Conservation (phyloP, 1,139 yeast species). For the Pichia sp. region DNA sequence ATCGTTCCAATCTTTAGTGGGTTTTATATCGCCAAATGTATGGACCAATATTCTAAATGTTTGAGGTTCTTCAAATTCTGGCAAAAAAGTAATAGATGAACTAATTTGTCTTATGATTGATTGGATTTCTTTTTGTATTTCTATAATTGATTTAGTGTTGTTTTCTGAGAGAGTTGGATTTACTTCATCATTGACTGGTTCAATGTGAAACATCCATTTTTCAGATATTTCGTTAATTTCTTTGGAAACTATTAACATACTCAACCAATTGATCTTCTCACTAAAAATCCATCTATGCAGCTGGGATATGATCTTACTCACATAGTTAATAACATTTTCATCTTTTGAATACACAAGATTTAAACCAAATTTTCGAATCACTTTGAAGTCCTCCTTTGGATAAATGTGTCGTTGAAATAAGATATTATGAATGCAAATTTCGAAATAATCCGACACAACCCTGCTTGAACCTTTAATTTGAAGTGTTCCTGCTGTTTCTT, state of each 20-base stretch:
- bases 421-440: slow-evolving; percentile 72
- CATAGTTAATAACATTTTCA: slow-evolving; percentile 69
- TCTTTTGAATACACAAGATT: slow-evolving; percentile 69
- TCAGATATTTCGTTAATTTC: slow-evolving; percentile 61
- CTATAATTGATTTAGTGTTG: slow-evolving; percentile 29
- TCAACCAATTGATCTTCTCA: slow-evolving; percentile 62
- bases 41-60: slow-evolving; percentile 85
- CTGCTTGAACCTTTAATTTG: slow-evolving; percentile 75
- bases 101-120: slow-evolving; percentile 85
- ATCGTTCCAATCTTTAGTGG: slow-evolving; percentile 85
- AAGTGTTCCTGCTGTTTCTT: slow-evolving; percentile 25
- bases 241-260: slow-evolving; percentile 65
- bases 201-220: slow-evolving; percentile 79
- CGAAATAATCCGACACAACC: slow-evolving; percentile 77
- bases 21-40: slow-evolving; percentile 65
- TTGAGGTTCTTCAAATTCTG: slow-evolving; percentile 55
- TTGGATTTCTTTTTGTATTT: slow-evolving; percentile 70
- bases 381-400: slow-evolving; percentile 80
- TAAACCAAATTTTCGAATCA: slow-evolving; percentile 75
- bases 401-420: slow-evolving; percentile 87
- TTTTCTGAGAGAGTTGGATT: not conserved
- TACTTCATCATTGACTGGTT: slow-evolving; percentile 27
- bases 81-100: slow-evolving; percentile 80
- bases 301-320: slow-evolving; percentile 64
- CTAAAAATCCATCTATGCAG: slow-evolving; percentile 76